Conservation (phyloP, 495 filamentous ascomycete species). For the Penicillium canariense region DNA sequence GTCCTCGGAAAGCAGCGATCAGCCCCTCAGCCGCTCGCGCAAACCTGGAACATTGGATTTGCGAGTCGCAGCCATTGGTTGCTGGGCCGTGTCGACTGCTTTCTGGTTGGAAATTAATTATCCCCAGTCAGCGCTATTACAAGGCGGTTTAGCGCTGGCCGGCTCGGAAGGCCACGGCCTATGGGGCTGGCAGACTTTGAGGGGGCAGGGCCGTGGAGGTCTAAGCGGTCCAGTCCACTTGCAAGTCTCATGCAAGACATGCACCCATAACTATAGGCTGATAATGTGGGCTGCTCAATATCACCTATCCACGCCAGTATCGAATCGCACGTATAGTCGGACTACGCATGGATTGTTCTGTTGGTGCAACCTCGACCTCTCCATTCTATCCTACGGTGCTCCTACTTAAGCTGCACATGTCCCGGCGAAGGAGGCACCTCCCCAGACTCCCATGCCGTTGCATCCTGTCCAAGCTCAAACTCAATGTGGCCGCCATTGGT, state of each 20-base stretch:
- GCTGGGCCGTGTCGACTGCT: neutral
- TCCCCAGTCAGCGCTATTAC: neutral
- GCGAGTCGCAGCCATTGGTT: neutral
- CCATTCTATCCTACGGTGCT: neutral
- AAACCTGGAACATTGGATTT: neutral
- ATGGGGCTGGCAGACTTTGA: neutral
- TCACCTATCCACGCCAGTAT: too few species aligned
- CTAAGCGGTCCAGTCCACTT: neutral
- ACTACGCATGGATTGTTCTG: too few species aligned
- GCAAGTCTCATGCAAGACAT: neutral
- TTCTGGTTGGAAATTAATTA: neutral
- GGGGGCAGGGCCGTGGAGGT: neutral
- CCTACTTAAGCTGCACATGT: constrained; percentile 19
- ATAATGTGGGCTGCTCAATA: too few species aligned
- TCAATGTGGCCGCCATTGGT: constrained; percentile 59
- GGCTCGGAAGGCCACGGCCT: neutral
- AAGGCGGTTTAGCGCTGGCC: neutral
- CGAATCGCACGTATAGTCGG: neutral
- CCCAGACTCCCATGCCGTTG: constrained; percentile 56
- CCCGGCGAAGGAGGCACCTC: constrained; percentile 51
- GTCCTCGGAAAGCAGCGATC: constrained; percentile 20
- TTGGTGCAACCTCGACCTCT: neutral
- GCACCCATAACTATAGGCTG: neutral
- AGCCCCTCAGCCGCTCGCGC: neutral
- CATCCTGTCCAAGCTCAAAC: constrained; percentile 56